Base-by-base conservation (phyloP, 2,329 filamentous ascomycete species). In the Apiospora kogelbergensis region DNA sequence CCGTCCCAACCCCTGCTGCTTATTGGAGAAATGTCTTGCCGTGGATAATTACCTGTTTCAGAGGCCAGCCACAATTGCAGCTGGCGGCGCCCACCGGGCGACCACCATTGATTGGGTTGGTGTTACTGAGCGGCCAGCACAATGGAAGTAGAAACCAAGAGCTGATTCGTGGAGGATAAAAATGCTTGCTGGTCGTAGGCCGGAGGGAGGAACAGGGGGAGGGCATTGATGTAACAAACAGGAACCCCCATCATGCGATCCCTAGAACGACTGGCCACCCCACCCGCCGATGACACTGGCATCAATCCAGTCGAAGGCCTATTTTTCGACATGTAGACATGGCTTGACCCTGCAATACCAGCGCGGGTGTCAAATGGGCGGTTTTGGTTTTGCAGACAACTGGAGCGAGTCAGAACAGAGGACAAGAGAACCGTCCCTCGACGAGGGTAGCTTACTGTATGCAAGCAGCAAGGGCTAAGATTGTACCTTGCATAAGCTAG, bases 11-110 rank as follows among this genome's bases (percentile, higher is more conserved):
- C 53, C 53, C 53, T 60, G 53, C 20, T 7, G 20, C 30, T 60
- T 60, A 60, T 60, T 60, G 53, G 53, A 17, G 53, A 60, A 30
- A 33, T 60, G 53, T 60, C 53, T 60, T 60, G 53, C 20, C 30
- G 30, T 60, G 53, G n/a, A 60, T 17, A 60, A 60, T n/a, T 60
- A n/a, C 20, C 53, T 60, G 53, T 60, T 60, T 60, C 53, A 60
- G 17, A 60, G 53, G 53, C 53, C 53, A 37, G 53, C 30, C 53
- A 60, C 53, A 60, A 17, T 60, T 37, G 53, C 26, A 60, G 30
- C 53, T 17, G 30, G 17, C 53, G 53, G 30, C 30, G 33, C 53
- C 53, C 6, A 30, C 53, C 53, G n/a, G n/a, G 48, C 48, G 48
- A 24, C 48, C 48, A 30, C 48, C 48, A 60, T 60, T 60, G 53